Percentiles rank a stretch among this genome's conserved stretches.
Evolutionary conservation across 805 yeast genomes (phyloP).

Genomic region (Candida insectorum): DNA sequence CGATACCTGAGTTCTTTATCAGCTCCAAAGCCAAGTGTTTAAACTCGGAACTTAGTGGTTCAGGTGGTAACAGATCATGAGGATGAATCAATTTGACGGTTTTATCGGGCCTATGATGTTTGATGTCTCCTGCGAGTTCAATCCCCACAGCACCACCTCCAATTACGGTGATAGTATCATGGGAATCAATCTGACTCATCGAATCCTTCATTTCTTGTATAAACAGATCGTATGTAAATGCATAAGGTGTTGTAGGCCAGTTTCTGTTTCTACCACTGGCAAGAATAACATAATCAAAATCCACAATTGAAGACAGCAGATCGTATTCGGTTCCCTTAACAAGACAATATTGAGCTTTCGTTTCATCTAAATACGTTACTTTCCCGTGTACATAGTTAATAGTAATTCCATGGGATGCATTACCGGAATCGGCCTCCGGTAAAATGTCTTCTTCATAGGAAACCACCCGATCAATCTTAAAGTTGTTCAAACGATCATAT

Average conservation of each 20-base stretch:
- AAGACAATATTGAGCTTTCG: constrained; percentile 24
- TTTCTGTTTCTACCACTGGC: constrained; percentile 50
- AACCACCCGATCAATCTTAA: constrained; percentile 26
- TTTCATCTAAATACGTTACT: constrained; percentile 22
- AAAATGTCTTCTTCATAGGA: constrained; percentile 20
- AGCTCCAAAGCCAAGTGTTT: constrained; percentile 23
- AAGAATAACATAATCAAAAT: constrained; percentile 45
- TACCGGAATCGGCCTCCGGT: constrained; percentile 4
- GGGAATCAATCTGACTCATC: constrained; percentile 24
- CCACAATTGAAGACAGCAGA: constrained; percentile 12
- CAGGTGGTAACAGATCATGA: constrained; percentile 34
- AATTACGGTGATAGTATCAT: constrained; percentile 39
- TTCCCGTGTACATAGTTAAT: constrained; percentile 31
- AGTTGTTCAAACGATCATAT: constrained; percentile 24
- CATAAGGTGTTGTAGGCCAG: constrained; percentile 56
- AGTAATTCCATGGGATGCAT: constrained; percentile 5
- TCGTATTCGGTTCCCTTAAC: constrained; percentile 1
- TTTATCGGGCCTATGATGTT: constrained; percentile 27
- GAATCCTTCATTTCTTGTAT: constrained; percentile 41
- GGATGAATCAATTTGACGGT: constrained; percentile 38
- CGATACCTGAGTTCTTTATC: constrained; percentile 24
- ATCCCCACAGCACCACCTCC: constrained; percentile 46
- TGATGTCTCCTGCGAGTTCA: constrained; percentile 41
- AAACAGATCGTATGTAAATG: constrained; percentile 31
- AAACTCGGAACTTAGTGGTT: constrained; percentile 29